Evolutionary conservation across 2,329 filamentous ascomycete genomes (phyloP).

Genomic region (Xylaria sp.): DNA sequence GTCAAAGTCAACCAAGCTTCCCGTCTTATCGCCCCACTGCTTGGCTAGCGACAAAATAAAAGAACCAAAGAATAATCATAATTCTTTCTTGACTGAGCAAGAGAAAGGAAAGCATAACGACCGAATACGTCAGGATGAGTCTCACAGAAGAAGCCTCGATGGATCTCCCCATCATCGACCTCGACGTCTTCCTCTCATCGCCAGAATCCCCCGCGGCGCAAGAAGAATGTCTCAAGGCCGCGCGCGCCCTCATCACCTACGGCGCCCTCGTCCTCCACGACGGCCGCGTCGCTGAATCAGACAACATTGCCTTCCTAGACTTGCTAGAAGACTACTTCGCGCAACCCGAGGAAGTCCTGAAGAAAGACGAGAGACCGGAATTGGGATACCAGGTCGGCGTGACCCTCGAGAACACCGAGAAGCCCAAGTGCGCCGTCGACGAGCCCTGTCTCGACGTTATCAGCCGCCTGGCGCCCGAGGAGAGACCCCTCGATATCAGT

Average conservation of each 20-base stretch:
- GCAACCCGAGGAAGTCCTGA: constrained; percentile 44
- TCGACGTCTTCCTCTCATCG: constrained; percentile 50
- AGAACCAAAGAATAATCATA: not conserved
- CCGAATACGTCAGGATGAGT: constrained; percentile 10
- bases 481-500: constrained; percentile 54
- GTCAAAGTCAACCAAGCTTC: not conserved
- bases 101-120: not conserved
- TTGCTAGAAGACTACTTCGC: constrained; percentile 62
- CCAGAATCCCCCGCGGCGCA: constrained; percentile 40
- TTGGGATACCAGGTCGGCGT: constrained; percentile 57
- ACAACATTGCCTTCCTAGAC: constrained; percentile 55
- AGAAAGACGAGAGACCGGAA: constrained; percentile 50
- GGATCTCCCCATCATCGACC: constrained; percentile 56
- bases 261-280: constrained; percentile 57
- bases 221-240: constrained; percentile 50
- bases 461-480: constrained; percentile 45
- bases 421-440: constrained; percentile 58
- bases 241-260: constrained; percentile 53
- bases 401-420: constrained; percentile 58
- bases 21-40: not conserved
- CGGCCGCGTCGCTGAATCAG: constrained; percentile 49
- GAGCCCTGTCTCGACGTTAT: constrained; percentile 56
- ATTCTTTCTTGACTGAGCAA: not conserved
- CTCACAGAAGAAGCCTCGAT: constrained; percentile 35
- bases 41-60: not conserved